phyloP scores from a whole-genome alignment of 73 alveolate genomes.

The Stentor roeselii region DNA sequence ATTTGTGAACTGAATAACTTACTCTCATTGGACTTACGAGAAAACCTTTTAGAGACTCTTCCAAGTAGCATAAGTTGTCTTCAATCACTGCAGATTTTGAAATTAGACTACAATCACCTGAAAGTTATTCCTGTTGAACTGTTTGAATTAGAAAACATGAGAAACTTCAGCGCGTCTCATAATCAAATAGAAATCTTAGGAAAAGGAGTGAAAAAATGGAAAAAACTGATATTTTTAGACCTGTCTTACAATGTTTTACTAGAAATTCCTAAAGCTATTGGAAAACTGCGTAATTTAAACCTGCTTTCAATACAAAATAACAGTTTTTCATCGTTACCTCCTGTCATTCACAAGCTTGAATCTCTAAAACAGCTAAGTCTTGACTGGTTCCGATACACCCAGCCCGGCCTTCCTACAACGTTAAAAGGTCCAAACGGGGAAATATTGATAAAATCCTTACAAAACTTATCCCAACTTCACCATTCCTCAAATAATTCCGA shows the following conservation, averaged over 20 bases:
- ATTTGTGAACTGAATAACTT: background rate
- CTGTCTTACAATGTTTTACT: background rate
- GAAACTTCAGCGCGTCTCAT: background rate
- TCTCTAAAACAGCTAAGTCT: constrained; percentile 29
- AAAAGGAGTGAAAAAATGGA: background rate
- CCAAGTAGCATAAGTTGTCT: background rate
- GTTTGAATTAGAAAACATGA: background rate
- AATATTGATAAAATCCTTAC: constrained; percentile 12
- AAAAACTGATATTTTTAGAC: background rate
- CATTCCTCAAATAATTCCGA: background rate
- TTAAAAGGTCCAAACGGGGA: constrained; percentile 27
- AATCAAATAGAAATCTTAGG: background rate
- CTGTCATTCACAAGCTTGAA: constrained; percentile 17
- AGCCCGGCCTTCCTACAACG: constrained; percentile 31
- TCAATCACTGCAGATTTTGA: background rate
- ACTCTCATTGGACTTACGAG: background rate
- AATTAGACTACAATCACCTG: background rate
- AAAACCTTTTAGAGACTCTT: background rate
- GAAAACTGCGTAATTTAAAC: constrained; percentile 23
- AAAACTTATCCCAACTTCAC: constrained; percentile 10
- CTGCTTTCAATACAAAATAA: constrained; percentile 31
- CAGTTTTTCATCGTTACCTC: constrained; percentile 32
- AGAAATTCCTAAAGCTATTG: background rate
- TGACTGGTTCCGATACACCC: constrained; percentile 48
- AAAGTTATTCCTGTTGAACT: background rate